A percentile compares a stretch with the other conserved stretches of the same genome.
phyloP scores from a whole-genome alignment of 331 rosid species.

The Phaseolus coccineus region DNA sequence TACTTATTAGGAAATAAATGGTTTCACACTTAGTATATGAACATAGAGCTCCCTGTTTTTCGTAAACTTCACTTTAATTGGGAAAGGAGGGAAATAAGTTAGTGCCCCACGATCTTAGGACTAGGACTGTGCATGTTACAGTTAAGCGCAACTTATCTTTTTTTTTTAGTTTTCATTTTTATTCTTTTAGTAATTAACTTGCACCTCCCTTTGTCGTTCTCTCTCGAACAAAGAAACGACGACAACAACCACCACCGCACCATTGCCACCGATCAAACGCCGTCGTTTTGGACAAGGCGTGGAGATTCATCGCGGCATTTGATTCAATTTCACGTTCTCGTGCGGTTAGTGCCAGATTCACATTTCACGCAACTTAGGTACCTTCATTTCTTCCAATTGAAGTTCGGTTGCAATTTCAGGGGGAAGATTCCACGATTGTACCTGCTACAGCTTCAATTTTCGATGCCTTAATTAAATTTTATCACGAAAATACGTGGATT shows the following conservation, averaged over 20 bases:
- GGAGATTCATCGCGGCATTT: constrained; percentile 54
- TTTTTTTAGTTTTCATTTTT: not conserved
- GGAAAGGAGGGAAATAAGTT: constrained; percentile 42
- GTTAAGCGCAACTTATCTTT: constrained; percentile 35
- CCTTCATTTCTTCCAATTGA: constrained; percentile 42
- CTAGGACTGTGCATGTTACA: constrained; percentile 38
- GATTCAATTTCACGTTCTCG: constrained; percentile 27
- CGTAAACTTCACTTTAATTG: constrained; percentile 23
- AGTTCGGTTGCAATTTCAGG: constrained; percentile 34
- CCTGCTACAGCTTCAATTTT: constrained; percentile 31
- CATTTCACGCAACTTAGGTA: constrained; percentile 28
- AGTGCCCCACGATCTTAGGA: constrained; percentile 35
- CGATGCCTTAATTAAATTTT: not conserved
- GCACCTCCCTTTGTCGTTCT: constrained; percentile 38
- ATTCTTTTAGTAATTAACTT: constrained; percentile 19
- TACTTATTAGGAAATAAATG: not conserved
- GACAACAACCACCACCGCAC: constrained; percentile 43
- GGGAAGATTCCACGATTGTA: constrained; percentile 24
- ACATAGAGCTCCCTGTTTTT: not conserved
- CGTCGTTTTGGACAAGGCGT: constrained; percentile 39
- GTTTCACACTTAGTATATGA: not conserved
- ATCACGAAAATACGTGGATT: constrained; percentile 23
- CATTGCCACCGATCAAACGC: constrained; percentile 46
- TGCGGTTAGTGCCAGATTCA: constrained; percentile 39
- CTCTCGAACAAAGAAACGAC: constrained; percentile 37